Evolutionary conservation across 768 basidiomycete species (phyloP).

Genomic region (Jaapia argillacea): DNA sequence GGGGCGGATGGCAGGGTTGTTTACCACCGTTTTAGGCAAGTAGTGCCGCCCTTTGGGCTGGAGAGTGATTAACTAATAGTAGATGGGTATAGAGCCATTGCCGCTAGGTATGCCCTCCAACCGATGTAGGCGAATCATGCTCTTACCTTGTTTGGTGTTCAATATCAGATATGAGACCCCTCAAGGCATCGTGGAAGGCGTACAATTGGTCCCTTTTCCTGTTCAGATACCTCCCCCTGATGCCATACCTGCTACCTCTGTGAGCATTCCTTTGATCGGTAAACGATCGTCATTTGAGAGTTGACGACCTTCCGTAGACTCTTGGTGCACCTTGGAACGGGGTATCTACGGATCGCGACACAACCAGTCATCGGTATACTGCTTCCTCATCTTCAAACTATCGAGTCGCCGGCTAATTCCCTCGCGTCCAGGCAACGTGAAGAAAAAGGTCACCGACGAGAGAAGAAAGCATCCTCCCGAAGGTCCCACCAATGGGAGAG

Average conservation of each 20-base stretch:
- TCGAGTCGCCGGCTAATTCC: slow-evolving; percentile 1
- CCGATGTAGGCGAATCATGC: not conserved
- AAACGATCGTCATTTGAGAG: not conserved
- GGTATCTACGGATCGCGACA: slow-evolving; percentile 9
- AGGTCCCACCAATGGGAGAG: slow-evolving; percentile 25
- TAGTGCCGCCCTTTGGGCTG: slow-evolving; percentile 6
- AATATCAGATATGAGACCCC: slow-evolving; percentile 57
- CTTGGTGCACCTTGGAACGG: slow-evolving; percentile 49
- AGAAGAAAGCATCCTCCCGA: slow-evolving; percentile 31
- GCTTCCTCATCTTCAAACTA: slow-evolving; percentile 2
- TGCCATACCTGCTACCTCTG: slow-evolving; percentile 26
- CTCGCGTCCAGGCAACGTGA: slow-evolving; percentile 33
- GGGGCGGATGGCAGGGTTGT: slow-evolving; percentile 49
- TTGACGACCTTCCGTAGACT: slow-evolving; percentile 29
- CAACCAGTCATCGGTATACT: not conserved
- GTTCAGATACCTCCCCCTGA: slow-evolving; percentile 49
- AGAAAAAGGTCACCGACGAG: slow-evolving; percentile 43
- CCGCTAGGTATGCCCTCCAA: slow-evolving; percentile 47
- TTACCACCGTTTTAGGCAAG: slow-evolving; percentile 72
- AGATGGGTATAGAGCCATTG: slow-evolving; percentile 43
- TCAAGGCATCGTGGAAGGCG: slow-evolving; percentile 55
- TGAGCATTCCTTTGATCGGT: too few relatives aligned
- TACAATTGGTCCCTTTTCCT: slow-evolving; percentile 57
- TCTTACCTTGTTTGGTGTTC: not conserved
- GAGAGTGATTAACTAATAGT: slow-evolving; percentile 3